Conservation (phyloP, 306 rosid species). For the Astragalus glycyphyllos region DNA sequence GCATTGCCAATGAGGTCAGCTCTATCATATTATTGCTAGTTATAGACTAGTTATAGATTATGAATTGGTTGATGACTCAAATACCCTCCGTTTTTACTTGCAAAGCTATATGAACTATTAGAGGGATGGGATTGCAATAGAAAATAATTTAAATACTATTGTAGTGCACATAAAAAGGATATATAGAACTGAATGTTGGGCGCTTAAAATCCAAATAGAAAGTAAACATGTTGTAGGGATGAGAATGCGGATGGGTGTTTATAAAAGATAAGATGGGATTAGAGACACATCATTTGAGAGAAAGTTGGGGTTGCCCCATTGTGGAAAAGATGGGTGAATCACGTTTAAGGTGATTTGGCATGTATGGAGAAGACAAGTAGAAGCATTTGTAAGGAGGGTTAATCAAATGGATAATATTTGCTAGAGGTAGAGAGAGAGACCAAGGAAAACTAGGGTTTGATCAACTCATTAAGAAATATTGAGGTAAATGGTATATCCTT, state of each 20-base stretch:
- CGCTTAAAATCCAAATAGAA: not conserved
- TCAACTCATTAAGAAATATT: not conserved
- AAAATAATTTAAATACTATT: conserved; percentile 1
- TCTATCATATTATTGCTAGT: conserved; percentile 15
- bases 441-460: not conserved
- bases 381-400: not conserved
- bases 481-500: not conserved
- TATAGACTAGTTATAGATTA: conserved; percentile 32
- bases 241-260: not conserved
- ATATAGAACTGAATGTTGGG: not conserved
- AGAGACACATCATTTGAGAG: conserved; percentile 11
- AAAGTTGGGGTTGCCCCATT: conserved; percentile 6
- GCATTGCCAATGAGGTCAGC: conserved; percentile 95
- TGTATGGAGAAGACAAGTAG: not conserved
- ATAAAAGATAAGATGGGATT: not conserved
- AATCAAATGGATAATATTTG: not conserved
- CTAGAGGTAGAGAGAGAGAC: not conserved
- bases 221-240: not conserved
- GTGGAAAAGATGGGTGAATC: not conserved
- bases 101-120: conserved; percentile 18
- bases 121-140: not conserved
- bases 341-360: not conserved
- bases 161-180: not conserved
- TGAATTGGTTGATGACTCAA: conserved; percentile 11
- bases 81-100: not conserved